Percentiles rank a stretch among this genome's conserved stretches.
Conservation (phyloP, 495 filamentous ascomycete genomes). For the Aspergillus funiculosus region DNA sequence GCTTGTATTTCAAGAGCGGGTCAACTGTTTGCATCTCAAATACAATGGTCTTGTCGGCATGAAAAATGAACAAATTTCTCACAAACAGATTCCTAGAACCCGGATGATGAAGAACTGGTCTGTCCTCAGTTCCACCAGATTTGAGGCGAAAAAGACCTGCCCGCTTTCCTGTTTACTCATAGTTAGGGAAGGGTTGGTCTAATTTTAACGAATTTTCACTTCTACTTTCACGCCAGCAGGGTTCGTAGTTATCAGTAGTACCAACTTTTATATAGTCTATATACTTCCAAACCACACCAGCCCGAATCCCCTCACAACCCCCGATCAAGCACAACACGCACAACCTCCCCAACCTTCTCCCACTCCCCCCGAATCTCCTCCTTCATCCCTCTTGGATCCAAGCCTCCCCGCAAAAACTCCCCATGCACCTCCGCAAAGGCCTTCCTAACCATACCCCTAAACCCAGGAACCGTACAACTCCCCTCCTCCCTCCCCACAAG, state of each 20-base stretch:
- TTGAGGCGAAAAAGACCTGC: neutral
- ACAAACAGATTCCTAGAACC: constrained; percentile 12
- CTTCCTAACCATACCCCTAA: constrained; percentile 27
- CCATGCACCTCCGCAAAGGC: constrained; percentile 31
- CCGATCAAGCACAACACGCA: constrained; percentile 17
- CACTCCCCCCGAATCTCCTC: constrained; percentile 28
- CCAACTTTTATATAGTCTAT: neutral
- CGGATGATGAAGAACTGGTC: constrained; percentile 13
- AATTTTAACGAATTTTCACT: constrained; percentile 21
- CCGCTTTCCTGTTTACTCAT: constrained; percentile 4
- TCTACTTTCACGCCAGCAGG: neutral
- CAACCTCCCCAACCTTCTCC: constrained; percentile 31
- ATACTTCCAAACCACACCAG: neutral
- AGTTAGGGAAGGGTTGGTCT: constrained; percentile 15
- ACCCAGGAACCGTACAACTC: constrained; percentile 34
- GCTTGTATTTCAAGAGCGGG: constrained; percentile 46
- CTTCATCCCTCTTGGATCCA: constrained; percentile 27
- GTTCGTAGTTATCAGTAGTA: neutral
- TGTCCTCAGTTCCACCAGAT: neutral
- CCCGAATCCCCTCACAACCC: neutral
- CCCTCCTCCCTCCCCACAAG: constrained; percentile 34
- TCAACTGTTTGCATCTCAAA: constrained; percentile 46
- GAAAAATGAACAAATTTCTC: constrained; percentile 17
- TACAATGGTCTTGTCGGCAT: constrained; percentile 47
- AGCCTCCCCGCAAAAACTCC: constrained; percentile 27